phyloP scores from a whole-genome alignment of 345 rosid species.

The Angophora floribunda region DNA sequence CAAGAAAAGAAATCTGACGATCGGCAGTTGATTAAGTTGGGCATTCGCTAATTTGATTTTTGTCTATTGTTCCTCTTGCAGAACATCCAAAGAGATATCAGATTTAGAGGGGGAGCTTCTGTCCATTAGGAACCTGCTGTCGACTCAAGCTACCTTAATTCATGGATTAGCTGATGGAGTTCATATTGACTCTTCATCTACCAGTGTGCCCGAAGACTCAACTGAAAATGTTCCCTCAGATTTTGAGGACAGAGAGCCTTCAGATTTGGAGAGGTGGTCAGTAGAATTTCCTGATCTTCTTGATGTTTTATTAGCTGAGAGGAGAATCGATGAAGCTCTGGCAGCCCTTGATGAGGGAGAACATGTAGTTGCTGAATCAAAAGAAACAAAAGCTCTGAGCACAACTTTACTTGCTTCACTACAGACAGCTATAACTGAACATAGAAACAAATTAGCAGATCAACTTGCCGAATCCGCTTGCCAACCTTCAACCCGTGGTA shows the following conservation, averaged over 20 bases:
- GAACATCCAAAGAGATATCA: slow-evolving; percentile 97
- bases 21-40: not conserved
- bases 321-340: slow-evolving; percentile 91
- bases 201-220: slow-evolving; percentile 32
- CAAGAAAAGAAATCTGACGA: not conserved
- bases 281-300: slow-evolving; percentile 82
- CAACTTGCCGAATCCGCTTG: slow-evolving; percentile 96
- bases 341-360: slow-evolving; percentile 90
- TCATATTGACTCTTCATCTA: slow-evolving; percentile 40
- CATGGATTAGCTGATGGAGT: slow-evolving; percentile 93
- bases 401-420: slow-evolving; percentile 37
- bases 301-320: slow-evolving; percentile 93
- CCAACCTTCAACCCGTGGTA: slow-evolving; percentile 90
- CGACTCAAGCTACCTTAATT: slow-evolving; percentile 91
- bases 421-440: slow-evolving; percentile 52
- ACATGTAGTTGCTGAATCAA: slow-evolving; percentile 46
- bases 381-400: slow-evolving; percentile 40
- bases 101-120: slow-evolving; percentile 97
- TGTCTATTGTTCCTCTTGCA: slow-evolving; percentile 10
- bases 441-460: slow-evolving; percentile 82
- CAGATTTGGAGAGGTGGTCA: slow-evolving; percentile 85
- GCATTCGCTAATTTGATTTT: not conserved
- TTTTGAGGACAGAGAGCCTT: slow-evolving; percentile 48
- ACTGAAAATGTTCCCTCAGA: slow-evolving; percentile 19
- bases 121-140: slow-evolving; percentile 81